These are phyloP conservation scores for Kalmanozyma brasiliensis DNA, from an alignment of 1,284 basidiomycete genomes.

Conservation along the genomic window DNA sequence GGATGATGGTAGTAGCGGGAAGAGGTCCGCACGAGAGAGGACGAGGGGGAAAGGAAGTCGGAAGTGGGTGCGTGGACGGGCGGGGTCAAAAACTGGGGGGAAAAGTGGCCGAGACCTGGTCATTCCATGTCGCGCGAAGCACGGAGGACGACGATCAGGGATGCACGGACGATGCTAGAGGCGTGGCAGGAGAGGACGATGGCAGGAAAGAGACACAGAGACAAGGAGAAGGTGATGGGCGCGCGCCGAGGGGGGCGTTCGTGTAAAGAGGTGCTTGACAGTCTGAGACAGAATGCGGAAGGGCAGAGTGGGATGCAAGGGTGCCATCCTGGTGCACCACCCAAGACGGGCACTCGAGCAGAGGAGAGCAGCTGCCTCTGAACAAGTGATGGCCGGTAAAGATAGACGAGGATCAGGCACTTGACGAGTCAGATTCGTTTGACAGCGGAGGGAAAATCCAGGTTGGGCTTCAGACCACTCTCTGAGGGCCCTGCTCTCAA, in stretches of 20 bases:
- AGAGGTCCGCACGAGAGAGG: conserved; percentile 36
- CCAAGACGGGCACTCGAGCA: neutral
- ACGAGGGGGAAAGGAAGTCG: conserved; percentile 17
- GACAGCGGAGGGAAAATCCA: conserved; percentile 18
- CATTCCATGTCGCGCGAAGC: too few species aligned
- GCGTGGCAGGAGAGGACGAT: neutral
- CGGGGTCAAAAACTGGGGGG: neutral
- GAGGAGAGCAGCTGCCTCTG: too few species aligned
- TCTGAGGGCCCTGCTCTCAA: too few species aligned
- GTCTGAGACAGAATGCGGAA: neutral
- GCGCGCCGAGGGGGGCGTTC: conserved; percentile 6
- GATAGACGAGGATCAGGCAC: neutral
- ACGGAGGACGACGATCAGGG: neutral
- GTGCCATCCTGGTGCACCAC: conserved; percentile 4
- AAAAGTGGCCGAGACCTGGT: conserved; percentile 24
- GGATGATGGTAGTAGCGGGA: conserved; percentile 30
- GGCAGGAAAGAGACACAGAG: neutral
- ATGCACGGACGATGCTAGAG: neutral
- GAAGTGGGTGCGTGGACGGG: conserved; percentile 1
- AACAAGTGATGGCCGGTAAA: too few species aligned
- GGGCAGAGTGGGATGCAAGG: neutral
- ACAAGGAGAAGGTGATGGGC: neutral
- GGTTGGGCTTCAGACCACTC: too few species aligned
- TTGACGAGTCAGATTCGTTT: conserved; percentile 8
- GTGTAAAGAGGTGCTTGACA: conserved; percentile 13